Base-by-base conservation (phyloP, 306 rosid genomes). In the Pyrus pyrifolia region DNA sequence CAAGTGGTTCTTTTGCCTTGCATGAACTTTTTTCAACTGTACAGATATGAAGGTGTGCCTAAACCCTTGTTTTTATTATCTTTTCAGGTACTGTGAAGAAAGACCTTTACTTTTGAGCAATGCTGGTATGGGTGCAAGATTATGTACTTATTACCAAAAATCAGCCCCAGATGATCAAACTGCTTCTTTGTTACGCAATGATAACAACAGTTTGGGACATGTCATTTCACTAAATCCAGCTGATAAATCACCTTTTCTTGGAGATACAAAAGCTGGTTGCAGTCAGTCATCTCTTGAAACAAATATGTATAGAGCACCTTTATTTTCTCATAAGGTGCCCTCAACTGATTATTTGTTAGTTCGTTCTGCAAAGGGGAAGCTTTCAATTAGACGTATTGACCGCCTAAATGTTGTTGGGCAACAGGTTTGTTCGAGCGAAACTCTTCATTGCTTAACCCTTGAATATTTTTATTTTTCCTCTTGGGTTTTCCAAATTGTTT, bases 241-340 rank as follows among this genome's bases (percentile, higher is more conserved):
- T 59, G 98, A 94, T 83, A 94, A 94, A 86, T 94, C 97, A 73
- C 98, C 98, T 80, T 94, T 86, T 84, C 91, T 94, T 69, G 98
- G 97, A 35, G 98, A 94, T 80, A 84, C 93, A 59, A 92, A 92
- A 84, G 85, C 91, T 68, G 97, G 98, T 46, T 87, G 83, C 77
- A 80, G 84, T 80, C 98, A 87, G 87, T 88, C 96, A 38, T 90
- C 98, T 67, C 87, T 94, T 68, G 98, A 94, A 91, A 92, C 98
- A 75, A 94, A 94, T 83, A 90, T 94, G 95, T 94, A 92, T 72
- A 86, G 98, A 83, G 94, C 98, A 70, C 98, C 98, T 12, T n/a
- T 90, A 78, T 94, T 94, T 82, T 74, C 95, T 44, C 98, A 94
- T 73, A 94, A 90, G 89, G 93, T 92, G 84, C 91, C 91, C 15